Percentiles rank a stretch among this genome's conserved stretches.
These are phyloP conservation scores for Periconia sp. DNA, from an alignment of 2,329 filamentous ascomycete genomes.

Conservation along the genomic window DNA sequence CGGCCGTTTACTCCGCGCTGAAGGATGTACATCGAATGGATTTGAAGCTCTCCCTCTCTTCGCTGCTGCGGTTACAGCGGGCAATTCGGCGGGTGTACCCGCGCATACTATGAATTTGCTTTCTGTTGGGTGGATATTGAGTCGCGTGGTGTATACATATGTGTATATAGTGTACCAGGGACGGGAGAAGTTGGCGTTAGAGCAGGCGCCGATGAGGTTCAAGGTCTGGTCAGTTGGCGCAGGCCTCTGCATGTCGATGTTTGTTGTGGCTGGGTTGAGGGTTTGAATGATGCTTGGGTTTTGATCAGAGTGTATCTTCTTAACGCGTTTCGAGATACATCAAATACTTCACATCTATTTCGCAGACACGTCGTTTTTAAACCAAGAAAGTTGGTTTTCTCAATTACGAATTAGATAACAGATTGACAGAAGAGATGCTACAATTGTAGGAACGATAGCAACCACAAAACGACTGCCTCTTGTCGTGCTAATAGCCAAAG, in stretches of 20 bases:
- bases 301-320: too few relatives aligned
- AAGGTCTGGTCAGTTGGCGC: neutral
- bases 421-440: neutral
- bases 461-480: neutral
- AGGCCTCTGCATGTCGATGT: neutral
- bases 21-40: conserved; percentile 50
- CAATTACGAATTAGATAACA: too few relatives aligned
- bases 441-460: neutral
- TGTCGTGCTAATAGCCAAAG: neutral
- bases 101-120: neutral
- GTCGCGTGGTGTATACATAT: neutral
- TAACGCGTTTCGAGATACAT: too few relatives aligned
- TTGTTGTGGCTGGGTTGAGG: neutral
- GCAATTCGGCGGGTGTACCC: conserved; percentile 42
- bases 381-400: too few relatives aligned
- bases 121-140: neutral
- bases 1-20: conserved; percentile 31
- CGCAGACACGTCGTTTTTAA: too few relatives aligned
- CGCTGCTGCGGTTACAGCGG: conserved; percentile 46
- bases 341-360: too few relatives aligned
- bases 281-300: neutral
- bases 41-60: conserved; percentile 53
- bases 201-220: neutral
- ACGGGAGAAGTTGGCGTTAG: neutral
- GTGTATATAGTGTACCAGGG: neutral